Evolutionary conservation across 176 grass and related monocot genomes (phyloP), one percentile per base, ranked within the genome.

Genomic region (Saccharum officinarum): DNA sequence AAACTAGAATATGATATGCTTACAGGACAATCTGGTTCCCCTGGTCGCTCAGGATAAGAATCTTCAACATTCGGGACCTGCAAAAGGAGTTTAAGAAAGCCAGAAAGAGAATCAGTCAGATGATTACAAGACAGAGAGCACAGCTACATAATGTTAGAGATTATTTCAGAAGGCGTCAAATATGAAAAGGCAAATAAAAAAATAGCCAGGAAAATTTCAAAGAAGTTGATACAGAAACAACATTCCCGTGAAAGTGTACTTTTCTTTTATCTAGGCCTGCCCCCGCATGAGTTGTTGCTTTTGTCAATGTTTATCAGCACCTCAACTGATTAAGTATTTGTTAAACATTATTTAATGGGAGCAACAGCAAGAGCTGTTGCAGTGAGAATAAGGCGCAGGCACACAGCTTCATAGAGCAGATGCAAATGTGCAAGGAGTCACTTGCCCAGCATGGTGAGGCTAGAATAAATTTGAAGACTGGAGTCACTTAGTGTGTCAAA

Each of bases 1-100:
- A 54, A 79, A 75, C 44, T 42, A 38, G 73, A 69, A 15, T 89
- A 83, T 83, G 34, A 87, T 80, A 10, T 84, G 44, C 94, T 92
- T 92, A 99, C 97, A 83, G 92, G 82, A 86, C 97, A 96, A 84
- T 99, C 86, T 83, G 86, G 86, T 85, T 94, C 67, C 60, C 93
- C 91, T 40, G 84, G 82, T 80, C 84, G 88, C 80, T 96, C 94
- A 37, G 94, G 94, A 82, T 96, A 87, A 83, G 78, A 86, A 76
- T 99, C 93, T 22, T 87, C 90, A 70, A 55, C 4, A 3, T 89
- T 80, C 31, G 37, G 88, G 79, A 77, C 85, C 97, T 99, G 80
- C 60, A 90, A 75, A 88, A 89, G 26, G 25, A 81, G 14, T 49
- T 76, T 73, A 79, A 87, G 73, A 64, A 88, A 87, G 80, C 38